These are phyloP conservation scores for Pleurotus djamor DNA, from an alignment of 768 basidiomycete genomes.

Conservation along the genomic window DNA sequence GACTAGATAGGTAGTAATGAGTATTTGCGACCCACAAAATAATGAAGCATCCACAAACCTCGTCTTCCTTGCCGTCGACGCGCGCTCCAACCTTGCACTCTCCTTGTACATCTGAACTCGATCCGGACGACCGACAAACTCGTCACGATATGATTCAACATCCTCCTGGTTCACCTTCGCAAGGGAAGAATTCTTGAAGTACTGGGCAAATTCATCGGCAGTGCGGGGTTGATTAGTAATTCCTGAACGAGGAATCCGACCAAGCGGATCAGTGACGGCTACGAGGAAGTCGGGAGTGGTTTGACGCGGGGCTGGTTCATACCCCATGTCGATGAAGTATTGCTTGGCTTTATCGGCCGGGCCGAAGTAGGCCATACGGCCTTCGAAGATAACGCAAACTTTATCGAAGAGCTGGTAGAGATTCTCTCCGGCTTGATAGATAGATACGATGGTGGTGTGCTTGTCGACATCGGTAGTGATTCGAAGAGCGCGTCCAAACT, in stretches of 20 bases:
- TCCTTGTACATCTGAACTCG: conserved; percentile 37
- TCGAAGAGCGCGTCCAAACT: conserved; percentile 68
- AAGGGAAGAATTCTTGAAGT: conserved; percentile 29
- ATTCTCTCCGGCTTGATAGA: conserved; percentile 78
- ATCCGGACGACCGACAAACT: conserved; percentile 42
- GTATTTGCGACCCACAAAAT: background rate
- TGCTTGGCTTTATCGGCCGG: conserved; percentile 59
- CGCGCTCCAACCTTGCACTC: conserved; percentile 50
- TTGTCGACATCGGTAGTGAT: conserved; percentile 55
- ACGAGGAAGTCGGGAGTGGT: conserved; percentile 68
- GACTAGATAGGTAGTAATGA: conserved; percentile 22
- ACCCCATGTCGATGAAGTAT: conserved; percentile 76
- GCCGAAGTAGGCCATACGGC: conserved; percentile 74
- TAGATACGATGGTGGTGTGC: conserved; percentile 70
- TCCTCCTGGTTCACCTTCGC: conserved; percentile 38
- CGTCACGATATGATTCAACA: conserved; percentile 42
- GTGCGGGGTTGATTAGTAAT: conserved; percentile 35
- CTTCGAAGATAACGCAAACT: conserved; percentile 76
- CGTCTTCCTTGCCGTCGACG: conserved; percentile 35
- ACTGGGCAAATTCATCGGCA: conserved; percentile 41
- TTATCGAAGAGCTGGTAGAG: conserved; percentile 64
- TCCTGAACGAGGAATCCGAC: conserved; percentile 39
- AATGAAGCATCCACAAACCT: conserved; percentile 21
- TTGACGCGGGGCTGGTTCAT: conserved; percentile 55
- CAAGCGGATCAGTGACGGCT: conserved; percentile 55